Conservation (phyloP, 495 filamentous ascomycete species). For the Penicillium coprophilum region DNA sequence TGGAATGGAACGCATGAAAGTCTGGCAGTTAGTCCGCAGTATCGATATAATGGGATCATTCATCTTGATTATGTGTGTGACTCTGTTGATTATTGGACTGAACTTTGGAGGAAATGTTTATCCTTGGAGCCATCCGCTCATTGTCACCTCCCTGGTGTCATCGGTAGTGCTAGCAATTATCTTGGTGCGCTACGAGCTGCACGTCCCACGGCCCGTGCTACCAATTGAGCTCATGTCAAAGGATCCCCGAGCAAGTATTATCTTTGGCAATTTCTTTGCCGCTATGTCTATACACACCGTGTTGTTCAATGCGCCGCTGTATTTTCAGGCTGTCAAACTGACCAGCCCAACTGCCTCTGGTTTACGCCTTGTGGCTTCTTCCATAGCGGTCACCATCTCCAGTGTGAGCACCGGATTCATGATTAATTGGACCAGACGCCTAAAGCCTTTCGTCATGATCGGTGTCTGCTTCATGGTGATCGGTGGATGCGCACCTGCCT, state of each 20-base stretch:
- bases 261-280: conserved; percentile 68
- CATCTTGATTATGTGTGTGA: conserved; percentile 62
- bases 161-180: conserved; percentile 55
- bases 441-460: conserved; percentile 61
- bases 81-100: conserved; percentile 68
- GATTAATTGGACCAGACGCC: conserved; percentile 62
- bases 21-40: conserved; percentile 58
- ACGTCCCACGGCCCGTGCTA: conserved; percentile 66
- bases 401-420: conserved; percentile 67
- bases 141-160: conserved; percentile 60
- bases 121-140: conserved; percentile 69
- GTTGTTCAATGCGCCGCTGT: conserved; percentile 76
- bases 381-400: conserved; percentile 54
- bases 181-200: conserved; percentile 62
- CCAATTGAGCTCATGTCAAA: conserved; percentile 61
- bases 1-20: conserved; percentile 44
- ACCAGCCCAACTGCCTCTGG: conserved; percentile 70
- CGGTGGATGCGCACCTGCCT: conserved; percentile 53
- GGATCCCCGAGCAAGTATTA: conserved; percentile 62
- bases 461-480: conserved; percentile 55
- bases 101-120: conserved; percentile 77
- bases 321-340: conserved; percentile 77
- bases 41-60: conserved; percentile 70
- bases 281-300: conserved; percentile 64
- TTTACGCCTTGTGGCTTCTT: conserved; percentile 63